A percentile compares a stretch with the other conserved stretches of the same genome.
Conservation (phyloP, 202 grass and related monocot genomes). For the Zizania palustris region DNA sequence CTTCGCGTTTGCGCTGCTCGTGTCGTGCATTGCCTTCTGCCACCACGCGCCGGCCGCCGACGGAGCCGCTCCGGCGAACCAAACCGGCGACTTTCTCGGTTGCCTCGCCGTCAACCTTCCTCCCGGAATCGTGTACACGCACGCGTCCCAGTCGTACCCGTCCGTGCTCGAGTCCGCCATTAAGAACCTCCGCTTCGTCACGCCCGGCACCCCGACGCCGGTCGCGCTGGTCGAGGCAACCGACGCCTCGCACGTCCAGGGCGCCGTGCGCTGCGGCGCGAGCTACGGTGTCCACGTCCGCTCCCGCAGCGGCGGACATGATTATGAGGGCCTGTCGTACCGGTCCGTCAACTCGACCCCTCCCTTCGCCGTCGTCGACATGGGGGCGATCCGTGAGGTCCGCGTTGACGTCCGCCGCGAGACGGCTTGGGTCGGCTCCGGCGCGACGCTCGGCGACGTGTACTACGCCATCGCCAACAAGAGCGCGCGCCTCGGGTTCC, state of each 20-base stretch:
- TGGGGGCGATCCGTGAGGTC: constrained; percentile 40
- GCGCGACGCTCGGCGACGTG: constrained; percentile 68
- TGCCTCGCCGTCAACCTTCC: constrained; percentile 45
- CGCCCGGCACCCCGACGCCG: constrained; percentile 45
- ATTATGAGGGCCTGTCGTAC: constrained; percentile 70
- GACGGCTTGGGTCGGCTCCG: constrained; percentile 58
- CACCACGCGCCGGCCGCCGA: too few relatives aligned
- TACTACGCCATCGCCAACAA: constrained; percentile 53
- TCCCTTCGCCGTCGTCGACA: constrained; percentile 46
- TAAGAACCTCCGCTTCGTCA: constrained; percentile 53
- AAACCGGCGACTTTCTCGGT: constrained; percentile 17
- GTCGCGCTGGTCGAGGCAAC: constrained; percentile 37
- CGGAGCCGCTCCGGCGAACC: too few relatives aligned
- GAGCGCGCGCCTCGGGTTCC: constrained; percentile 48
- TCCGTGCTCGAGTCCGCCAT: constrained; percentile 46
- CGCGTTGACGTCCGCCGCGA: constrained; percentile 12
- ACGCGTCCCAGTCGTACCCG: constrained; percentile 30
- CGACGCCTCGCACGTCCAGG: constrained; percentile 42
- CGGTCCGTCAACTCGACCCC: constrained; percentile 3
- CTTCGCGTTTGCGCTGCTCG: too few relatives aligned
- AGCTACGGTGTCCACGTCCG: constrained; percentile 38
- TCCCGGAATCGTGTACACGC: constrained; percentile 19
- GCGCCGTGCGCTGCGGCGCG: constrained; percentile 43
- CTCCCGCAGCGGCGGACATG: constrained; percentile 65
- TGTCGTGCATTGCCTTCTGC: too few relatives aligned